Evolutionary conservation across 1,284 basidiomycete genomes (phyloP), one percentile per base, ranked within the genome.

Genomic region (Sanghuangporus weigelae): DNA sequence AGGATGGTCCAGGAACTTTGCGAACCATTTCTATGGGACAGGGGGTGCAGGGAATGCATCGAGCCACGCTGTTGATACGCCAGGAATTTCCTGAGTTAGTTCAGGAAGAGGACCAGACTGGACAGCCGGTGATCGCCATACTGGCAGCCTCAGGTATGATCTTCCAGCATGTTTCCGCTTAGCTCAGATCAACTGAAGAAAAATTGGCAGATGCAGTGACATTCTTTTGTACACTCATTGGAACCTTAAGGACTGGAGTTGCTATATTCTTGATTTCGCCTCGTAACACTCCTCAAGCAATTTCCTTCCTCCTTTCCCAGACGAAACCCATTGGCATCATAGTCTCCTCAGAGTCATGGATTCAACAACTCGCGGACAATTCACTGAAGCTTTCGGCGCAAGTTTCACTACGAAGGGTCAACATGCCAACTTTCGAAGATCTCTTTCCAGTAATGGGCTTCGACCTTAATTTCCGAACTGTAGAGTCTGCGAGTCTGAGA

Each of bases 11-110:
- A 19, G 56, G 55, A 16, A 10, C 36, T 23, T 11, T 40, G n/a
- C 26, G 49, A 39, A 38, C 26, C 1, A 71, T 78, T 10, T 59
- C 61, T 7, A 76, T 72, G 70, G 60, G 67, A 5, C 69, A 73
- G 21, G 74, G 73, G 0, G 65, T 63, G 3, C 56, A 60, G 10
- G 72, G 67, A 6, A 67, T 69, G 23, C 62, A 68, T 39, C 66
- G 58, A 8, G 71, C 68, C 11, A 71, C 69, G 2, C 63, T 50
- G 6, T 58, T 50, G 11, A 38, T 58, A 6, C 44, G 38, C 7
- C 19, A 58, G 40, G 14, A 26, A 7, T 26, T 46, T 44, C 40
- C 55, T 8, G 31, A 49, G 40, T 21, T 51, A 7, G 14, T 7
- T 26, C 49, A 26, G 12, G 39, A 10, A 7, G 42, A 23, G 12